phyloP scores from a whole-genome alignment of 2,329 filamentous ascomycete species.

The Leptographium wingfieldii region DNA sequence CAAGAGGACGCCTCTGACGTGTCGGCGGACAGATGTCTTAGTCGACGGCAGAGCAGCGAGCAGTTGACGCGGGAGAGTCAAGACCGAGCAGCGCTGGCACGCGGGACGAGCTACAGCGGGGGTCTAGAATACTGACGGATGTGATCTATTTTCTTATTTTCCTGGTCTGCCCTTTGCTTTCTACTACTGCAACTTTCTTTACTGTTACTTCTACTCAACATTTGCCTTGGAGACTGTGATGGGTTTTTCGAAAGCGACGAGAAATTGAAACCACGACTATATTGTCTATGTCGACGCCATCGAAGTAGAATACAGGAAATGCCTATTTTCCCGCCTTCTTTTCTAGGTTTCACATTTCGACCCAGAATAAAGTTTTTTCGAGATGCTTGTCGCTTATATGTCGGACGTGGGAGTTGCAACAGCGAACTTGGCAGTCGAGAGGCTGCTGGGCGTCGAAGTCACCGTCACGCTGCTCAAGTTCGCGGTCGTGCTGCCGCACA shows the following conservation, averaged over 20 bases:
- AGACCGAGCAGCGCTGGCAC: conserved; percentile 32
- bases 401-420: not conserved
- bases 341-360: too few species aligned
- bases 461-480: not conserved
- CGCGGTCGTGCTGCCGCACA: not conserved
- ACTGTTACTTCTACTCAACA: too few species aligned
- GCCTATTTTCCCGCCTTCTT: too few species aligned
- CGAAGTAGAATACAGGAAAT: too few species aligned
- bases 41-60: conserved; percentile 28
- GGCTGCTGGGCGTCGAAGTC: not conserved
- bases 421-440: not conserved
- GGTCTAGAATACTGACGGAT: conserved; percentile 30
- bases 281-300: too few species aligned
- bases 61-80: conserved; percentile 28
- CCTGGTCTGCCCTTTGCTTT: too few species aligned
- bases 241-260: too few species aligned
- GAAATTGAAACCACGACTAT: too few species aligned
- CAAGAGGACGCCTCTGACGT: conserved; percentile 7
- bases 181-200: too few species aligned
- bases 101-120: conserved; percentile 37
- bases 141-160: not conserved
- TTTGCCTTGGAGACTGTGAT: too few species aligned
- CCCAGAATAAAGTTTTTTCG: too few species aligned
- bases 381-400: not conserved
- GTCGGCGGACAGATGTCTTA: not conserved